Evolutionary conservation across 2,329 filamentous ascomycete species (phyloP).

Genomic region (Fusarium circinatum): DNA sequence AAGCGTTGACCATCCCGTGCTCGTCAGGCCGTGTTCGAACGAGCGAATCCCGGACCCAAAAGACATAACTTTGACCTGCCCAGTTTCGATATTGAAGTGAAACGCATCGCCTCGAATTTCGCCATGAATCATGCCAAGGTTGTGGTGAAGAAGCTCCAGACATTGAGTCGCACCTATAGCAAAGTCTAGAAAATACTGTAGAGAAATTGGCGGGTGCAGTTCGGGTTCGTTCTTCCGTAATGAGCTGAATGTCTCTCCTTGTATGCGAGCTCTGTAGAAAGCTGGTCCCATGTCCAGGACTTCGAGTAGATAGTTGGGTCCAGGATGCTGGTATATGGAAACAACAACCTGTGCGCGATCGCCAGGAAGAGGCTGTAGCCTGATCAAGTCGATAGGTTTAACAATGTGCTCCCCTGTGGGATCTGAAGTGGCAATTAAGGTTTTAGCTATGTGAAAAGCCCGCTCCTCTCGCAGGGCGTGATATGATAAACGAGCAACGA

Average conservation of each 20-base stretch:
- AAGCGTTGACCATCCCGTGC: constrained; percentile 85
- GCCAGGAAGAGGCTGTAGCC: constrained; percentile 73
- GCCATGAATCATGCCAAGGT: constrained; percentile 85
- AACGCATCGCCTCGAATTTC: constrained; percentile 93
- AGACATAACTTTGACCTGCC: constrained; percentile 80
- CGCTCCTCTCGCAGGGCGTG: constrained; percentile 87
- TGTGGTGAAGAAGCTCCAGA: constrained; percentile 90
- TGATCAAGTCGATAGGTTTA: constrained; percentile 81
- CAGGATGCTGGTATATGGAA: constrained; percentile 83
- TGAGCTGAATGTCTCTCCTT: constrained; percentile 61
- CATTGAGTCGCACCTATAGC: constrained; percentile 89
- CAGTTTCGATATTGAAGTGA: constrained; percentile 79
- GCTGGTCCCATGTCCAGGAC: constrained; percentile 82
- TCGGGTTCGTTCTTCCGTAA: constrained; percentile 57
- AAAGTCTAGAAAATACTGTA: constrained; percentile 87
- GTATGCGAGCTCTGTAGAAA: constrained; percentile 68
- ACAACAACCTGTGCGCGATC: constrained; percentile 79
- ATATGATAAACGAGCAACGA: constrained; percentile 84
- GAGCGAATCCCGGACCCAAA: constrained; percentile 88
- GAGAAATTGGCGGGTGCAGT: constrained; percentile 70
- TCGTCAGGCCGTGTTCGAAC: constrained; percentile 89
- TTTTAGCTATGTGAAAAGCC: constrained; percentile 84
- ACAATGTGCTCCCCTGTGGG: constrained; percentile 80
- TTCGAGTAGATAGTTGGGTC: constrained; percentile 75
- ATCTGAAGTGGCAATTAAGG: constrained; percentile 75